Evolutionary conservation across 2,329 filamentous ascomycete species (phyloP), one percentile per base, ranked within the genome.

Genomic region (Calonectria ilicicola): DNA sequence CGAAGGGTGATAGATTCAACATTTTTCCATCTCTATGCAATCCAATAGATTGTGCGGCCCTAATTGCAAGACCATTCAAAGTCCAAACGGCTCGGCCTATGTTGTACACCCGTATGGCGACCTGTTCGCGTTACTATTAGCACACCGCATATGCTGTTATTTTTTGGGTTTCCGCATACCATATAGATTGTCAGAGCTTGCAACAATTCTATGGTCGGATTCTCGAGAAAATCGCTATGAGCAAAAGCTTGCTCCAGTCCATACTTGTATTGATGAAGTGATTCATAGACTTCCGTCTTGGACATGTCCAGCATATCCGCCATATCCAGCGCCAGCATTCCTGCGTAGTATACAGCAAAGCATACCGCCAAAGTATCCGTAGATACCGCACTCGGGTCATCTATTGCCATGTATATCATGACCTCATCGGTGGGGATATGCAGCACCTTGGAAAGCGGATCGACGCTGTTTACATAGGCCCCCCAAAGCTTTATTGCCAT

Each of bases 11-110:
- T 0, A 92, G 81, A 0, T 84, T 84, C 2, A 91, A 82, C 19
- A 82, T 79, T 1, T 79, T 80, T 14, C 84, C 84, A 60, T 91
- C 89, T 12, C 88, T 84, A 73, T 92, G 90, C 2, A 92, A 82
- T 0, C 90, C 90, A 27, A 91, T 86, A 2, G 84, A 84, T 72
- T 88, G 84, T 2, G 86, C 87, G 23, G 87, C 82, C 10, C 87
- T 83, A 35, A 89, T 82, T 1, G 85, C 85, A 3, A 87, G 80
- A 0, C 87, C 87, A 35, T 83, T 85, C 12, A 88, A 71, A 0
- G 82, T 83, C 83, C 85, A 87, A 4, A 83, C 75, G 2, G 82
- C 80, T 19, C 81, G 79, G 19, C 83, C 80, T 1, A 78, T 78
- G 29, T 83, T 84, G 56, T 83, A 78, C 10, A 79, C 77, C 1